Conservation (phyloP, 495 filamentous ascomycete genomes). For the Lophiotrema nucula region DNA sequence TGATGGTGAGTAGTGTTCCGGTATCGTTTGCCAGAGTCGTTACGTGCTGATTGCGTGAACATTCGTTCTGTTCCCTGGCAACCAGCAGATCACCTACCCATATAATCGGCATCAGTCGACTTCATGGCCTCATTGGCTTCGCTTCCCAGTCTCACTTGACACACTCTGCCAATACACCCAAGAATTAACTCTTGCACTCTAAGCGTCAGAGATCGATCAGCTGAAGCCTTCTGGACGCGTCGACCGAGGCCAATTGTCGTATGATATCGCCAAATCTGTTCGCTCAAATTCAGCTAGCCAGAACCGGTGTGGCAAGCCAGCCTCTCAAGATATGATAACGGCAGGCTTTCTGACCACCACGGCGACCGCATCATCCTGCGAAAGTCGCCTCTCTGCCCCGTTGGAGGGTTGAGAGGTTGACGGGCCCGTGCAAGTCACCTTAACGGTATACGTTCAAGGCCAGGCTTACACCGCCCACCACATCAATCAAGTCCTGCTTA, state of each 20-base stretch:
- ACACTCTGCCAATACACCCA: constrained; percentile 13
- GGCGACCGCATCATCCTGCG: neutral
- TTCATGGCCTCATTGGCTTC: neutral
- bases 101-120: neutral
- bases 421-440: neutral
- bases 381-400: neutral
- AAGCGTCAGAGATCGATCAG: constrained; percentile 6
- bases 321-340: constrained; percentile 5
- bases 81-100: neutral
- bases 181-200: constrained; percentile 7
- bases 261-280: constrained; percentile 9
- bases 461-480: constrained; percentile 16
- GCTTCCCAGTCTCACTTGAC: constrained; percentile 16
- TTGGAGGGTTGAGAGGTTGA: neutral
- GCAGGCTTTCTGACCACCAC: constrained; percentile 3
- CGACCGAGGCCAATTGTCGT: constrained; percentile 15
- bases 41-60: constrained; percentile 28
- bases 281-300: constrained; percentile 11
- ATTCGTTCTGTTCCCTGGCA: constrained; percentile 14
- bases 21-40: neutral
- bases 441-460: neutral
- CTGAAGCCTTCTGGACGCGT: constrained; percentile 4
- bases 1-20: constrained; percentile 20
- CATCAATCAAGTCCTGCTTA: constrained; percentile 15
- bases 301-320: neutral